Evolutionary conservation across 371 early-diverging fungal species (phyloP).

Genomic region (Capillidium heterosporum): DNA sequence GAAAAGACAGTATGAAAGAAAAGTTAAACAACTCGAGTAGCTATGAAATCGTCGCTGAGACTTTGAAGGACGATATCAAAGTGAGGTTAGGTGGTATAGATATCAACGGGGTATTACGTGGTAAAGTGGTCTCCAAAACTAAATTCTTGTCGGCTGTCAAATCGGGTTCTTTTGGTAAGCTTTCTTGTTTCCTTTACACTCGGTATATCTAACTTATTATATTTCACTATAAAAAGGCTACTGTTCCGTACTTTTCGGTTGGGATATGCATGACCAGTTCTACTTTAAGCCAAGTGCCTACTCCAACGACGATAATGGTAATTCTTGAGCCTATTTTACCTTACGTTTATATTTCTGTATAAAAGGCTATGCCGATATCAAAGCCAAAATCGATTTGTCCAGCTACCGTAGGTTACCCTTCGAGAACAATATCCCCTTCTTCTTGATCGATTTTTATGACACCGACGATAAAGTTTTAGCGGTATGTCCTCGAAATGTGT

Average conservation of each 20-base stretch:
- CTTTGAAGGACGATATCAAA: not conserved
- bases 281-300: conserved; percentile 17
- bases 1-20: too few species aligned
- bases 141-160: conserved; percentile 45
- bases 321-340: not conserved
- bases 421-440: conserved; percentile 58
- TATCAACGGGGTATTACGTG: conserved; percentile 58
- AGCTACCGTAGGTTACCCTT: conserved; percentile 54
- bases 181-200: not conserved
- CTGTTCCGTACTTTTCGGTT: conserved; percentile 68
- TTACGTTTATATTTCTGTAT: too few species aligned
- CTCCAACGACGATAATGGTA: conserved; percentile 16
- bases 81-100: conserved; percentile 50
- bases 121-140: conserved; percentile 44
- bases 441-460: conserved; percentile 43
- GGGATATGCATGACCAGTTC: conserved; percentile 51
- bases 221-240: conserved; percentile 27
- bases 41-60: too few species aligned
- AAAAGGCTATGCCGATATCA: conserved; percentile 35
- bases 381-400: conserved; percentile 45
- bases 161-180: conserved; percentile 42
- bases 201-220: not conserved
- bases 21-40: too few species aligned
- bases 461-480: conserved; percentile 27
- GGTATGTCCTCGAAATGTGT: conserved; percentile 42